Base-by-base conservation (phyloP, 1,284 basidiomycete species). In the Rugiboletus extremiorientalis region DNA sequence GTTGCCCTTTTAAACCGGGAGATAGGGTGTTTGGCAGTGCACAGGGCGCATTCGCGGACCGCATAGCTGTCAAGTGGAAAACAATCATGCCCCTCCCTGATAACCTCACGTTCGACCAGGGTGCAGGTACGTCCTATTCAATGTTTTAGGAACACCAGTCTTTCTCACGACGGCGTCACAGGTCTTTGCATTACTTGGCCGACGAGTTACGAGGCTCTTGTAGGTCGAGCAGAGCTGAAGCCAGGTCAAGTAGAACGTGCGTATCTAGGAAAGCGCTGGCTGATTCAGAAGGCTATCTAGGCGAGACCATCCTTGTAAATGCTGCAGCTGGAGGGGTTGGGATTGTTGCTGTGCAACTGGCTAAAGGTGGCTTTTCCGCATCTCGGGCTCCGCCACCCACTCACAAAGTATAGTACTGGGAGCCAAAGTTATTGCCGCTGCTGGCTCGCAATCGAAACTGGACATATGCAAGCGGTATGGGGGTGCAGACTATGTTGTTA, bases 271-370 rank as follows among this genome's bases (percentile, higher is more conserved):
- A 44, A 41, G 38, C 31, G 31, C 41, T 41, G 44, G 43, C 61
- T 68, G 27, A 62, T 55, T 45, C 27, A 30, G 31, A 60, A 60
- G 41, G 37, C 23, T 34, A 47, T 47, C 8, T 27, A 91, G 91
- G 88, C 28, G 94, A 97, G 75, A 94, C 90, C 84, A 85, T 96
- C 4, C 82, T 96, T 18, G 87, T 96, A 9, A 90, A 89, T 51
- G 94, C 92, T 14, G 90, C 90, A n/a, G 92, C 92, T 3, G 92
- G 92, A 15, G 96, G 96, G 28, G 95, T 99, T 6, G 96, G 96
- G 1, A 86, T 98, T 49, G 87, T 88, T 11, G 95, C 95, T 6
- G 86, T 94, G 18, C 95, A 97, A 69, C 80, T 96, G 52, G 94
- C 92, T 20, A 96, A 96, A 82, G 84, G 88, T 88, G 36, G 47